Percentiles rank a stretch among this genome's conserved stretches.
phyloP scores from a whole-genome alignment of 1,284 basidiomycete species.

The Papiliotrema laurentii region DNA sequence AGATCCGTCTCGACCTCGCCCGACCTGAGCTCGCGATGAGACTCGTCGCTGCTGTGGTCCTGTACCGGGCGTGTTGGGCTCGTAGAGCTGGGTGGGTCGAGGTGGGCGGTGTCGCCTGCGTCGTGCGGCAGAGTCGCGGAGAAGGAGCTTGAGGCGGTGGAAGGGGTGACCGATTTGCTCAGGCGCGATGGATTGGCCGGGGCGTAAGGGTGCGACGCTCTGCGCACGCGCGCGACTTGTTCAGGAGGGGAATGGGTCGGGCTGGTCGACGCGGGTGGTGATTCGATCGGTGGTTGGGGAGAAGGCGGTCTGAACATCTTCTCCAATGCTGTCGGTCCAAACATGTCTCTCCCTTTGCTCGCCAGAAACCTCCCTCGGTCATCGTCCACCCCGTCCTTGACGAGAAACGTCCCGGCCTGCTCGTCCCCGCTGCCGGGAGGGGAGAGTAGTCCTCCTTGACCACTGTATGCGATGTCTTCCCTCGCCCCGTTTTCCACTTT shows the following conservation, averaged over 20 bases:
- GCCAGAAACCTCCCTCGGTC: conserved; percentile 40
- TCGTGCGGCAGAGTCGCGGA: conserved; percentile 12
- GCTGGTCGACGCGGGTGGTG: background rate
- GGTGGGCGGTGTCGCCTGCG: too few species aligned
- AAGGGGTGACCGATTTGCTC: conserved; percentile 45
- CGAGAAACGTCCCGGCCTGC: conserved; percentile 65
- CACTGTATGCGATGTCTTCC: too few species aligned
- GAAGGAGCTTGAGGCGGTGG: conserved; percentile 17
- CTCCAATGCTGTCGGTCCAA: conserved; percentile 76
- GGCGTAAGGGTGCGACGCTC: conserved; percentile 41
- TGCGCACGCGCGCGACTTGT: conserved; percentile 8
- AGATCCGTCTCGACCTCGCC: conserved; percentile 40
- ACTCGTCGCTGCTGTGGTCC: background rate
- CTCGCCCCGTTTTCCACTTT: background rate
- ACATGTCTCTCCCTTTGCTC: conserved; percentile 62
- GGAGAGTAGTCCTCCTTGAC: conserved; percentile 6
- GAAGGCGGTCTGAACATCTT: conserved; percentile 87
- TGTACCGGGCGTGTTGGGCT: background rate
- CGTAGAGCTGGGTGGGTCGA: background rate
- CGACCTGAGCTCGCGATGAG: conserved; percentile 6
- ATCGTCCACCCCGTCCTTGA: conserved; percentile 69
- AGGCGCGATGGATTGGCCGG: conserved; percentile 42
- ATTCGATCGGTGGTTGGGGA: conserved; percentile 45
- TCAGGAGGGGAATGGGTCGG: conserved; percentile 11
- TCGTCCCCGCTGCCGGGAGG: conserved; percentile 14